phyloP scores from a whole-genome alignment of 208 protist species.

The Trypanosomatidae sp. region DNA sequence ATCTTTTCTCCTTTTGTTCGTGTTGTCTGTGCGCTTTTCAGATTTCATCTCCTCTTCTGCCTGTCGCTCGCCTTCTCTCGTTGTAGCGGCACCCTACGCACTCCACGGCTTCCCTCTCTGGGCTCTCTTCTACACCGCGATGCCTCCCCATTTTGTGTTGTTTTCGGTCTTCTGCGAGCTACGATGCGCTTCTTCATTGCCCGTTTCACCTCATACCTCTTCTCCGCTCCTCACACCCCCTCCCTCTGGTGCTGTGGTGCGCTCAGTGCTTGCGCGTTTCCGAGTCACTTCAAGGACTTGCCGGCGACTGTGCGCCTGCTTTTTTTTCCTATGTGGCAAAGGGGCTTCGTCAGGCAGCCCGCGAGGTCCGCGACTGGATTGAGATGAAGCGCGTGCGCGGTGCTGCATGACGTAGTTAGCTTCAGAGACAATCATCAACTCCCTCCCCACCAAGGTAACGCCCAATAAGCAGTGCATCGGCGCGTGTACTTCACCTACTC shows the following conservation, averaged over 20 bases:
- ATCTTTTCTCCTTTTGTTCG: background rate
- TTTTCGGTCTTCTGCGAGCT: background rate
- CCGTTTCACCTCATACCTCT: background rate
- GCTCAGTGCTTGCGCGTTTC: background rate
- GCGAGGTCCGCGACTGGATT: background rate
- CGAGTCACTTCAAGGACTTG: background rate
- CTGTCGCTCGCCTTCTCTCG: background rate
- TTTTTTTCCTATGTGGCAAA: background rate
- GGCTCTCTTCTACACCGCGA: background rate
- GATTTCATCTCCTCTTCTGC: background rate
- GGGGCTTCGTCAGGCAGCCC: background rate
- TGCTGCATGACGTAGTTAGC: background rate
- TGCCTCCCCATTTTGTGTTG: background rate
- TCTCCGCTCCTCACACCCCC: background rate
- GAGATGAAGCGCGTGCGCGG: conserved; percentile 5
- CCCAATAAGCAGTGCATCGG: background rate
- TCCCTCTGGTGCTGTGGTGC: background rate
- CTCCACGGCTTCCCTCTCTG: background rate
- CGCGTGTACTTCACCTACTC: background rate
- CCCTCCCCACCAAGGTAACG: background rate
- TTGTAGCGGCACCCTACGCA: background rate
- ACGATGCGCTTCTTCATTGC: conserved; percentile 6
- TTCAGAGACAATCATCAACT: background rate
- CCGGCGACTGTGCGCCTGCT: background rate
- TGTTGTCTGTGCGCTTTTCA: background rate